Base-by-base conservation (phyloP, 1,284 basidiomycete species). In the Cryptococcus sp. region DNA sequence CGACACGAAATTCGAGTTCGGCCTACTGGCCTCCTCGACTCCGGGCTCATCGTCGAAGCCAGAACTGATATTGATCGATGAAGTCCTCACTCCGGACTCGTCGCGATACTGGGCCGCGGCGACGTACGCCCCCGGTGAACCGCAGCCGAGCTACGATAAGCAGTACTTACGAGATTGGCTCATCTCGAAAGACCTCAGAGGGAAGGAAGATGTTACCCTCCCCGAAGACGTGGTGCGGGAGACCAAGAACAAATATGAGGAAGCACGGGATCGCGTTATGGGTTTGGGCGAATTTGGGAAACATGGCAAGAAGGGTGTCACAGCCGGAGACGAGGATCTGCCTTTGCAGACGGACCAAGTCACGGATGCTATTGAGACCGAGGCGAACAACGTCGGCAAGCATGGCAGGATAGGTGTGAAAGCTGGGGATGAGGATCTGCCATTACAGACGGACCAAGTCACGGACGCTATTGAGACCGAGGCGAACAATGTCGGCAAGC, bases 131-230 rank as follows among this genome's bases (percentile, higher is more conserved):
- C 82, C 86, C 2, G 95, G 95, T 10, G 82, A 84, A 56, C 75
- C 87, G 0, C 95, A 97, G 79, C 85, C 87, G 20, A 93, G 91
- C 71, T 99, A 96, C 71, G 96, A 99, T 79, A 99, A 99, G 82
- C 95, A 99, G 80, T 97, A 90, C 73, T 81, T 99, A 47, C 83
- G 96, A 40, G 93, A 98, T 76, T 93, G 93, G 89, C 81, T 97
- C 44, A 85, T 86, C 23, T 76, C 80, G 25, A 80, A 82, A 5
- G 91, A 90, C 0, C 82, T 82, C 62, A 91, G 89, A 75, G 90
- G 89, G 0, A 81, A 91, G 35, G 91, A 93, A 71, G 85, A 82
- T 54, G 90, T 88, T 7, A 83, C 80, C 3, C 88, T 96, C 64
- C 87, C 87, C 5, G 82, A 87, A 25, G 83, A 83, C n/a, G 87